A percentile compares a stretch with the other conserved stretches of the same genome.
Evolutionary conservation across 208 protist species (phyloP).

Genomic region (Trypanosomatidae sp.): DNA sequence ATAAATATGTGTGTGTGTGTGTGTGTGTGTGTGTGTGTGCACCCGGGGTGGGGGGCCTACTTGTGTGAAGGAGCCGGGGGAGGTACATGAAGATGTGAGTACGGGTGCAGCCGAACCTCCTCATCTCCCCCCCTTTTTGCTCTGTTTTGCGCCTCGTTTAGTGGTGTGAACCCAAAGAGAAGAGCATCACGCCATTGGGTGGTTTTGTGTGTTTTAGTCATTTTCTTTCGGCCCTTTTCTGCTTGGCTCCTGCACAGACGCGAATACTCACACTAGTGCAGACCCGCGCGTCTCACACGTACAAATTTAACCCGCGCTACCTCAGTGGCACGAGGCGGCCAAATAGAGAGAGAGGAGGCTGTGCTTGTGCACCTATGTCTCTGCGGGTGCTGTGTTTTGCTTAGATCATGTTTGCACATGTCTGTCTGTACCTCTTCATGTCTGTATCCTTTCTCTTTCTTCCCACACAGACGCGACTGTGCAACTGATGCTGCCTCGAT

Average conservation of each 20-base stretch:
- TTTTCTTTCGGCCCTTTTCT: not conserved
- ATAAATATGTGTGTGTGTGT: not conserved
- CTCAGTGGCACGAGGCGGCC: not conserved
- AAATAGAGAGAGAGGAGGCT: not conserved
- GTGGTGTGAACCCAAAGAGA: too few species aligned
- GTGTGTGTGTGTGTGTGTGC: not conserved
- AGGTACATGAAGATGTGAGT: not conserved
- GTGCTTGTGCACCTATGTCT: not conserved
- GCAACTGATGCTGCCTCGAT: not conserved
- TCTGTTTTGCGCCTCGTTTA: not conserved
- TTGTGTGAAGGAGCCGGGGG: not conserved
- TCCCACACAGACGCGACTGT: not conserved
- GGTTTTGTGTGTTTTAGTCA: too few species aligned
- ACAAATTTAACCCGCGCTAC: not conserved
- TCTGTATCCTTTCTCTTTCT: not conserved
- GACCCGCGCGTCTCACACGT: not conserved
- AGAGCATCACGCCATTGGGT: too few species aligned
- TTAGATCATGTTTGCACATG: too few species aligned
- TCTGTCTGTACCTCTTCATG: not conserved
- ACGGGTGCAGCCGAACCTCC: not conserved
- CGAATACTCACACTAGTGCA: not conserved
- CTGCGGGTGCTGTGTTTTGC: not conserved
- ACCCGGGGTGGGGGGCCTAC: not conserved
- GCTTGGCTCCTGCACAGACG: not conserved
- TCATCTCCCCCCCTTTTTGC: not conserved